A percentile compares a stretch with the other conserved stretches of the same genome.
These are phyloP conservation scores for Microbotryum silenes-acaulis DNA, from an alignment of 1,284 basidiomycete genomes.

Conservation along the genomic window DNA sequence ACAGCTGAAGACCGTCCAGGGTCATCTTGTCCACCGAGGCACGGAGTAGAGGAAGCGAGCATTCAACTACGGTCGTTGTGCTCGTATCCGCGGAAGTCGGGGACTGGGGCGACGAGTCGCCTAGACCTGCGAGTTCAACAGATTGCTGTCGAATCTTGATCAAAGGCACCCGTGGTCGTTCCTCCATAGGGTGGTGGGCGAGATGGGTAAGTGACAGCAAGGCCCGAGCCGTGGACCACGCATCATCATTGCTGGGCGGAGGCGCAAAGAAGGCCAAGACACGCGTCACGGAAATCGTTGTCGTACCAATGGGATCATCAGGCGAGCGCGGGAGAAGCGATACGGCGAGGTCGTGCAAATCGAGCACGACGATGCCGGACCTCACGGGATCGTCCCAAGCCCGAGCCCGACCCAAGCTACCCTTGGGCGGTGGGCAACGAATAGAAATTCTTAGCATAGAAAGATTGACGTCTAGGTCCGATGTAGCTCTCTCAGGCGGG, in stretches of 20 bases:
- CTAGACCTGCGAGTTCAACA: no score
- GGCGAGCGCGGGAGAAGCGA: background rate
- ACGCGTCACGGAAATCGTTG: background rate
- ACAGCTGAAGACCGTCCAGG: constrained; percentile 71
- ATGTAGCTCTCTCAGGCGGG: background rate
- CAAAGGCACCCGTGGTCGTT: no score
- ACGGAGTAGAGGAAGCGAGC: constrained; percentile 41
- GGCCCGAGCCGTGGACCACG: background rate
- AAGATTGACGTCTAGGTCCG: constrained; percentile 17
- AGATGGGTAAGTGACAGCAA: constrained; percentile 1
- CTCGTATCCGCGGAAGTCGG: background rate
- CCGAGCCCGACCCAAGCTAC: background rate
- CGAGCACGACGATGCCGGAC: constrained; percentile 42
- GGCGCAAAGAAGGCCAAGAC: constrained; percentile 4
- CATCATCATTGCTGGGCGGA: background rate
- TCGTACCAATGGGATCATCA: background rate
- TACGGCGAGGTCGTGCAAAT: constrained; percentile 36
- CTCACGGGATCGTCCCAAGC: constrained; percentile 25
- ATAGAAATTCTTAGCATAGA: constrained; percentile 39
- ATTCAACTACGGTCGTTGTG: background rate
- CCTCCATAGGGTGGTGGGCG: background rate
- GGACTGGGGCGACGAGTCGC: no score
- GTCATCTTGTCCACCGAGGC: constrained; percentile 55
- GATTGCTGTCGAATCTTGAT: no score
- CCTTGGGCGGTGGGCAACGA: constrained; percentile 40